Conservation (phyloP, 192 early-diverging fungal genomes). For the Rhizophagus prolifer region DNA sequence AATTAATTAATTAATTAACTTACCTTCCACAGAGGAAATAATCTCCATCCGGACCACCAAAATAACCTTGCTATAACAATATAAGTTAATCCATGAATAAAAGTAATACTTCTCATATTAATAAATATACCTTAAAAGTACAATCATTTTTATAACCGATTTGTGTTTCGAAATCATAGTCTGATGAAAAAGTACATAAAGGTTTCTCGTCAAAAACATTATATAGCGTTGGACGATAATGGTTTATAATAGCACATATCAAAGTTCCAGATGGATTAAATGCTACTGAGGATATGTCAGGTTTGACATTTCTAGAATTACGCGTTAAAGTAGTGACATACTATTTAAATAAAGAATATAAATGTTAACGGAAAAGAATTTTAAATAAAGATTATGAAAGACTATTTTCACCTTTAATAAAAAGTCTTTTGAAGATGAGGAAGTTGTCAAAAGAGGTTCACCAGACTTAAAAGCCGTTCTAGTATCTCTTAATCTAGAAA, state of each 20-base stretch:
- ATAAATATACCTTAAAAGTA: not conserved
- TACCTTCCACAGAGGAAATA: conserved; percentile 1
- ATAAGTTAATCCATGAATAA: not conserved
- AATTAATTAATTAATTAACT: not conserved
- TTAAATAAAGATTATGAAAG: too few species aligned
- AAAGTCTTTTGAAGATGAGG: not conserved
- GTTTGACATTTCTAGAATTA: not conserved
- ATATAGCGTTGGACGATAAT: conserved; percentile 3
- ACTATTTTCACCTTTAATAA: not conserved
- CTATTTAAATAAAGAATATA: not conserved
- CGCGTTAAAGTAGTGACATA: not conserved
- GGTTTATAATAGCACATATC: not conserved
- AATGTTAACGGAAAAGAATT: not conserved
- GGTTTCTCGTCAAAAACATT: not conserved
- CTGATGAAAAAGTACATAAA: conserved; percentile 1
- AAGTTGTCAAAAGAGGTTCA: not conserved
- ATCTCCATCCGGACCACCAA: conserved; percentile 9
- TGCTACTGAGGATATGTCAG: not conserved
- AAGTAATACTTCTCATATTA: not conserved
- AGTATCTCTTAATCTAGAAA: not conserved
- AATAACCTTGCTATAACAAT: not conserved
- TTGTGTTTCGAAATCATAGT: not conserved
- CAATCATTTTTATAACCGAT: not conserved
- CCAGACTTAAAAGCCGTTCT: not conserved
- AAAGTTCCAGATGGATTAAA: not conserved